phyloP scores from a whole-genome alignment of 1,284 basidiomycete species.

The Cryptococcus wingfieldii region DNA sequence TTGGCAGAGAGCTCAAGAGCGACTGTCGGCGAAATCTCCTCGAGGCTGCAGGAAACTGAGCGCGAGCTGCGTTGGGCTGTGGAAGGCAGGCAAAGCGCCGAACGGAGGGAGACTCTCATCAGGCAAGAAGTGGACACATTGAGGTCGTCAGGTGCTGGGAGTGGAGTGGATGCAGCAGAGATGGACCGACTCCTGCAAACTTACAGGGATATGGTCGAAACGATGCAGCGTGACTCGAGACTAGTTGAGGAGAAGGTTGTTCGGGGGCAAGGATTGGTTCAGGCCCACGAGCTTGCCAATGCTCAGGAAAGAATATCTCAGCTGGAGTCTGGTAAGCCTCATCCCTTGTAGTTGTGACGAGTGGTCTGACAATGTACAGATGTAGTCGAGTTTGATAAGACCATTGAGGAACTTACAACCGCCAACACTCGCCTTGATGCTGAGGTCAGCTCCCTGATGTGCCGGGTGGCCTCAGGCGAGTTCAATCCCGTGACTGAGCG shows the following conservation, averaged over 20 bases:
- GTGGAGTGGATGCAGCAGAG: constrained; percentile 13
- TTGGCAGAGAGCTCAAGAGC: constrained; percentile 25
- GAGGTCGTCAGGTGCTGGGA: constrained; percentile 1
- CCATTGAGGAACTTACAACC: constrained; percentile 41
- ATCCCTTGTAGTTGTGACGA: not conserved
- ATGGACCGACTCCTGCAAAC: constrained; percentile 31
- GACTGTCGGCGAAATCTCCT: constrained; percentile 24
- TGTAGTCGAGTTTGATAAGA: constrained; percentile 26
- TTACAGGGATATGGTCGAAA: constrained; percentile 35
- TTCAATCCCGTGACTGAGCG: constrained; percentile 51
- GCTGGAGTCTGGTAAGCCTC: constrained; percentile 26
- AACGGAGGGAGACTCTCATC: constrained; percentile 33
- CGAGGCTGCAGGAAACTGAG: constrained; percentile 29
- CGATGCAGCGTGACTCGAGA: constrained; percentile 30
- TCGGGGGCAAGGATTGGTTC: constrained; percentile 36
- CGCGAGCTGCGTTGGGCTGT: constrained; percentile 44
- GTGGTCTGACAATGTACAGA: constrained; percentile 19
- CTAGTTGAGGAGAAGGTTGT: constrained; percentile 33
- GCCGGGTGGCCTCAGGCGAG: constrained; percentile 52
- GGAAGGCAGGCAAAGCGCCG: constrained; percentile 38
- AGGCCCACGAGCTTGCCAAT: constrained; percentile 22
- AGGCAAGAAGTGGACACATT: constrained; percentile 35
- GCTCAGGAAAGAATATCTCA: constrained; percentile 19
- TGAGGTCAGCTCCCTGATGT: constrained; percentile 51
- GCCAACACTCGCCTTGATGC: constrained; percentile 50